These are phyloP conservation scores for Toxoplasma gondii DNA, from an alignment of 169 alveolate species.

Conservation along the genomic window DNA sequence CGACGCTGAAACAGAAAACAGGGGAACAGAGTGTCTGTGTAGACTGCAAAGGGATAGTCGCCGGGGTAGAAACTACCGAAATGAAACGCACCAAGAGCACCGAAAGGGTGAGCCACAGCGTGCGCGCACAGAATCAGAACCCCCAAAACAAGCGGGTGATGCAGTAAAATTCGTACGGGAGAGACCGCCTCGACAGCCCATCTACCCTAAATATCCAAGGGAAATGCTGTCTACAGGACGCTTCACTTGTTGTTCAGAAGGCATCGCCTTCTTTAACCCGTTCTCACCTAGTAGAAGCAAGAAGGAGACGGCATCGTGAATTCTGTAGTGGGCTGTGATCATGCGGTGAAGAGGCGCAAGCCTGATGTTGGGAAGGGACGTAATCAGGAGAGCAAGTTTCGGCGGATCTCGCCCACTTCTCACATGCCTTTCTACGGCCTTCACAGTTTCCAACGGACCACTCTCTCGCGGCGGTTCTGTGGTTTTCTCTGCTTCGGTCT, in stretches of 20 bases:
- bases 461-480: not conserved
- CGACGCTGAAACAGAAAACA: not conserved
- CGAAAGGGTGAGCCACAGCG: too few species aligned
- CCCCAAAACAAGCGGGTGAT: too few species aligned
- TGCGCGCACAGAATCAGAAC: too few species aligned
- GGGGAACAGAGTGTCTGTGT: not conserved
- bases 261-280: not conserved
- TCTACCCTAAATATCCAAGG: too few species aligned
- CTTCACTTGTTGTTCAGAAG: too few species aligned
- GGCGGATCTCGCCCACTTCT: not conserved
- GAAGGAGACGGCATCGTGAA: not conserved
- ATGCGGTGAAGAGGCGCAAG: constrained; percentile 1
- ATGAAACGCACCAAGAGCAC: too few species aligned
- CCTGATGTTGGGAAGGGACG: constrained; percentile 14
- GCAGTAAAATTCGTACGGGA: too few species aligned
- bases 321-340: constrained; percentile 25
- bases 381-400: not conserved
- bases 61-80: too few species aligned
- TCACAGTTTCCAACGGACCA: not conserved
- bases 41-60: too few species aligned
- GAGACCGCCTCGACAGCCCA: too few species aligned
- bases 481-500: too few species aligned
- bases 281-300: not conserved
- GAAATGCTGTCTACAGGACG: too few species aligned
- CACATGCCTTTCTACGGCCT: not conserved